Evolutionary conservation across 495 filamentous ascomycete species (phyloP).

Genomic region (Aspergillus incahuasiensis): DNA sequence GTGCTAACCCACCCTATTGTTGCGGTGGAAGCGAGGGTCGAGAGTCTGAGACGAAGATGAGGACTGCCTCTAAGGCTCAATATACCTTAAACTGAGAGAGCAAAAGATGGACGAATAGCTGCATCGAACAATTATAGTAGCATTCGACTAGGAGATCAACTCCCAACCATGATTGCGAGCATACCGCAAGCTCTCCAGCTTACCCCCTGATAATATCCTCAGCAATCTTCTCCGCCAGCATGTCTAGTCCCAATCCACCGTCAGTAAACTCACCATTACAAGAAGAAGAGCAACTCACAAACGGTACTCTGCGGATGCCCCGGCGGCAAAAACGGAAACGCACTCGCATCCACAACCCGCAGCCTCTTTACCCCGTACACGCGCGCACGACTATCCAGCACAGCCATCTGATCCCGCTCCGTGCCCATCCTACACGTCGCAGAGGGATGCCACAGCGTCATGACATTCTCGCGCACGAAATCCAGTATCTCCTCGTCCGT

Average conservation of each 20-base stretch:
- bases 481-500: slow-evolving; percentile 50
- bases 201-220: slow-evolving; percentile 33
- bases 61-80: too few species aligned
- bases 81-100: too few species aligned
- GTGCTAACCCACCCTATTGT: too few species aligned
- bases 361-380: slow-evolving; percentile 49
- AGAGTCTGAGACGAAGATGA: too few species aligned
- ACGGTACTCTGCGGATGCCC: slow-evolving; percentile 52
- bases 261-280: not conserved
- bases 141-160: too few species aligned
- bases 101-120: too few species aligned
- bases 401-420: slow-evolving; percentile 44
- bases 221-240: slow-evolving; percentile 60
- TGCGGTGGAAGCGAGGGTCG: too few species aligned
- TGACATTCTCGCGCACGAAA: slow-evolving; percentile 34
- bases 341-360: slow-evolving; percentile 56
- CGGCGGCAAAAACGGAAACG: slow-evolving; percentile 53
- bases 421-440: slow-evolving; percentile 50
- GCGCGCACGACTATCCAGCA: slow-evolving; percentile 46
- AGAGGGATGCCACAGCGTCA: slow-evolving; percentile 33
- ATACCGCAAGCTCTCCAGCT: too few species aligned
- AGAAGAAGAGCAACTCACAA: slow-evolving; percentile 29
- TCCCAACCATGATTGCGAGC: too few species aligned
- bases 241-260: slow-evolving; percentile 32
- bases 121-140: too few species aligned